Base-by-base conservation (phyloP, 495 filamentous ascomycete genomes). In the Trypethelium eluteriae region DNA sequence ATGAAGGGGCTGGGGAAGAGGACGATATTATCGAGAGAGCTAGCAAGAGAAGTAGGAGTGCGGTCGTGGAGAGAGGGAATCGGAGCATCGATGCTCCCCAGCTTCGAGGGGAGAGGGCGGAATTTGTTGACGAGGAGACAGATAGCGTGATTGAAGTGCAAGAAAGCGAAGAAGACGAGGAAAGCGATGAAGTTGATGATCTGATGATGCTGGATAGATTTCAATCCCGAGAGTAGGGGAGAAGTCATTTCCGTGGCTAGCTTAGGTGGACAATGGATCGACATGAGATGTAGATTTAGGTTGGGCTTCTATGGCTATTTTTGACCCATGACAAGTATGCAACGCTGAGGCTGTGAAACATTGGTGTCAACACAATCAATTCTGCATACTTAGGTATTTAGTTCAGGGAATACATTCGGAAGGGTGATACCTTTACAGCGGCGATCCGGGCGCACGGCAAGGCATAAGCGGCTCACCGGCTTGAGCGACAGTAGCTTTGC, bases 181-280 rank as follows among this genome's bases (percentile, higher is more conserved):
- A 68, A n/a, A 64, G 41, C 4, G 62, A 65, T 14, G 68, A 70
- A 57, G 61, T 32, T 41, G 34, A 36, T 5, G 67, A 62, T 62
- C 32, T 6, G 61, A 67, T 67, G 67, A 62, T 67, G 5, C 6
- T 69, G 34, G 49, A 62, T 32, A 59, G 36, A 9, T 59, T 59
- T 32, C 53, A 59, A 59, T 35, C 53, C 7, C 4, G 53, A 59
- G 5, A 53, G 49, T 14, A 53, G 11, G 18, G 32, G 9, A 11
- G 11, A 7, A 10, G 53, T n/a, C 18, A 59, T 59, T 18, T 3
- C 5, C 25, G 14, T 59, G n/a, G 9, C 14, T 59, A 44, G 41
- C 41, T 44, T 44, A 44, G 14, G 41, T 14, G 41, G 14, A 7
- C 41, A 44, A 44, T 44, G 14, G 41, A 44, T 7, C 14, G 25